phyloP scores from a whole-genome alignment of 192 early-diverging fungal genomes.

The Backusella liffmaniae region DNA sequence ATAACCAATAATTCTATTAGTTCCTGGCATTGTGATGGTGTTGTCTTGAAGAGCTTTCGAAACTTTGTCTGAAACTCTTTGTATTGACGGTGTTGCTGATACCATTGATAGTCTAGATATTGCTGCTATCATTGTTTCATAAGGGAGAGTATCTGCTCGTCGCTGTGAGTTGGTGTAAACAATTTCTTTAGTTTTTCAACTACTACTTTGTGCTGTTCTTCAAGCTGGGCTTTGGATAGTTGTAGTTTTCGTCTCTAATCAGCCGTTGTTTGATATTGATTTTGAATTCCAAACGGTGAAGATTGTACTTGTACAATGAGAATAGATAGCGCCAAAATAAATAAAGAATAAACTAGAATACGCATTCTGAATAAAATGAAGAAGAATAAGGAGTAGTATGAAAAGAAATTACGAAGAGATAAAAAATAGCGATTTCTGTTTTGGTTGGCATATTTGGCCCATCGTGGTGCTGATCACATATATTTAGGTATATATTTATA shows the following conservation, averaged over 20 bases:
- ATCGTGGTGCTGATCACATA: too few species aligned
- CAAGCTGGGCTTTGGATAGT: background rate
- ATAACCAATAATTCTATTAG: background rate
- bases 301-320: background rate
- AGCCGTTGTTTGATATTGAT: background rate
- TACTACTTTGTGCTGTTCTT: background rate
- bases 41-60: background rate
- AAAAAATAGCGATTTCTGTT: too few species aligned
- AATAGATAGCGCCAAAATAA: background rate
- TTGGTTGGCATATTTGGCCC: too few species aligned
- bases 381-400: too few species aligned
- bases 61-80: background rate
- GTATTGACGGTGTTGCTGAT: background rate
- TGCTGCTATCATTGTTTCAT: background rate
- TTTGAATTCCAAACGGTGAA: background rate
- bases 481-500: too few species aligned
- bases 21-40: background rate
- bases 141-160: background rate
- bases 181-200: background rate
- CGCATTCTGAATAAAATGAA: background rate
- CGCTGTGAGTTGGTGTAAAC: background rate
- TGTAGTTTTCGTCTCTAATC: background rate
- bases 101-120: background rate
- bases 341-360: background rate
- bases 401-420: too few species aligned